Percentiles rank a stretch among this genome's conserved stretches.
phyloP scores from a whole-genome alignment of 116 monocot genomes.

The Posidonia oceanica region DNA sequence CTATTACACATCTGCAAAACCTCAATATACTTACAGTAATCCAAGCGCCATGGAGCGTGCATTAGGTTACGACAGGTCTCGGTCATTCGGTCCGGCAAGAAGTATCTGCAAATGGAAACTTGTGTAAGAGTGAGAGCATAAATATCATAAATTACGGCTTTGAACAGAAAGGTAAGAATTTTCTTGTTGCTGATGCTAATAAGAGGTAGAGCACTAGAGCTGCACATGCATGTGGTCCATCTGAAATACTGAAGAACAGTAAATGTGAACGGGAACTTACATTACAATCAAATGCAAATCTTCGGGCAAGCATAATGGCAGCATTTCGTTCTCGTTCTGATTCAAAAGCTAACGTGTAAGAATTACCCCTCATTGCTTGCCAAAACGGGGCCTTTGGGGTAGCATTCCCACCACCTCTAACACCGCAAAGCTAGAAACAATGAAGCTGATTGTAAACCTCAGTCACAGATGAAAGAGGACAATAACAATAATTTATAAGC shows the following conservation, averaged over 20 bases:
- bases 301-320: constrained; percentile 89
- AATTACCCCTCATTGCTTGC: constrained; percentile 59
- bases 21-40: constrained; percentile 4
- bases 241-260: not conserved
- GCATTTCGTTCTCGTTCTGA: constrained; percentile 86
- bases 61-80: not conserved
- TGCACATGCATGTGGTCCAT: too few relatives aligned
- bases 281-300: constrained; percentile 83
- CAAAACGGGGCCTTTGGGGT: constrained; percentile 73
- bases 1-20: not conserved
- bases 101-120: constrained; percentile 16
- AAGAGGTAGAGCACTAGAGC: too few relatives aligned
- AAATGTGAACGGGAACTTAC: constrained; percentile 29
- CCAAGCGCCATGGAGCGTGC: not conserved
- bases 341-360: constrained; percentile 75
- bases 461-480: too few relatives aligned
- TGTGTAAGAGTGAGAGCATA: not conserved
- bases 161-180: not conserved
- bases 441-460: not conserved
- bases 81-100: constrained; percentile 67
- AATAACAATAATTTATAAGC: too few relatives aligned
- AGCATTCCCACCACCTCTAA: constrained; percentile 76
- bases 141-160: constrained; percentile 1
- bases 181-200: too few relatives aligned
- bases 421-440: constrained; percentile 64